These are phyloP conservation scores for Fraxinus platypoda DNA, from an alignment of 305 asterid genomes.

Conservation along the genomic window DNA sequence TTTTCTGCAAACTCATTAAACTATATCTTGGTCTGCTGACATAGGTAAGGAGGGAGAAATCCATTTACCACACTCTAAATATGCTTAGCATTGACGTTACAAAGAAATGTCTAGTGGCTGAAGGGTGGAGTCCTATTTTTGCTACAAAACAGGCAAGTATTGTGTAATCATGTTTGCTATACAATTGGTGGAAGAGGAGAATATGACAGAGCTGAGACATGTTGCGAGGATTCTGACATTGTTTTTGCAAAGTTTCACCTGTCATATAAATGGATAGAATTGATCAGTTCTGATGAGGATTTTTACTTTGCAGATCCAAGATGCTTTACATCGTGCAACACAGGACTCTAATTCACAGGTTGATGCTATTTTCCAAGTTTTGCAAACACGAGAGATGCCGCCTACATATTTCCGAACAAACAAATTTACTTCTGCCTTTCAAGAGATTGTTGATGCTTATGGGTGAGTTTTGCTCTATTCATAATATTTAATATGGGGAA, in stretches of 20 bases:
- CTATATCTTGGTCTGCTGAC: conserved; percentile 28
- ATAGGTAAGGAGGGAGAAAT: conserved; percentile 91
- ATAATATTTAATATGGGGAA: conserved; percentile 6
- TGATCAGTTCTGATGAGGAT: conserved; percentile 13
- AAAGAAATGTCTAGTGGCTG: conserved; percentile 97
- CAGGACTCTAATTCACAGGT: conserved; percentile 90
- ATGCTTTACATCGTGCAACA: conserved; percentile 73
- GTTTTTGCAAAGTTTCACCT: conserved; percentile 9
- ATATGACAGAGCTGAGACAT: neutral
- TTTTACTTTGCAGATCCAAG: conserved; percentile 69
- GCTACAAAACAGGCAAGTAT: conserved; percentile 73
- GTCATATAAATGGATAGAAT: conserved; percentile 10
- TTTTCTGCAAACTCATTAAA: conserved; percentile 21
- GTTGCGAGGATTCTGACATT: neutral
- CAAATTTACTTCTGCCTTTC: conserved; percentile 86
- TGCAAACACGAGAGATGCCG: conserved; percentile 91
- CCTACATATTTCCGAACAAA: conserved; percentile 94
- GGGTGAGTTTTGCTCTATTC: conserved; percentile 66
- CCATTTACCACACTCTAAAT: conserved; percentile 88
- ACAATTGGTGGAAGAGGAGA: neutral
- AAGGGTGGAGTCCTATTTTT: conserved; percentile 99
- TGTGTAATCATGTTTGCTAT: neutral
- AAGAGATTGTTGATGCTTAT: conserved; percentile 96
- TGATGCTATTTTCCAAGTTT: conserved; percentile 86
- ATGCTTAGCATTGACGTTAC: conserved; percentile 95